Evolutionary conservation across 2,329 filamentous ascomycete species (phyloP).

Genomic region (Venturia oleaginea): DNA sequence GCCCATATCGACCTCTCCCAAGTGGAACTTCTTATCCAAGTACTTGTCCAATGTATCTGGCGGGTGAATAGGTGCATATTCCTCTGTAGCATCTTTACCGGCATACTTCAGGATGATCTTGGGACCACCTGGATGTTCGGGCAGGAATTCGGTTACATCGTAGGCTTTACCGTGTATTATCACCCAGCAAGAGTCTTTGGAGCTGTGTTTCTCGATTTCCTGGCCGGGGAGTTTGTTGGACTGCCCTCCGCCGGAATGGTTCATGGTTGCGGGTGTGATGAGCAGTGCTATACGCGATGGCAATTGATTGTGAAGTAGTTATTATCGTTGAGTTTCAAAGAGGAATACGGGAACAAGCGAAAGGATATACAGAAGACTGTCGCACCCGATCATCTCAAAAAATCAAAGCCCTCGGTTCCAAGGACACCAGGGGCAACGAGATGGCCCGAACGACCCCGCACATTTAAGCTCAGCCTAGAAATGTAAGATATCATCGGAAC

Average conservation of each 20-base stretch:
- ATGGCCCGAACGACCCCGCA: conserved; percentile 2
- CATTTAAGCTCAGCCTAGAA: background rate
- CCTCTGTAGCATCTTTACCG: conserved; percentile 86
- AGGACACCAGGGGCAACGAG: background rate
- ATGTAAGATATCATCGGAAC: background rate
- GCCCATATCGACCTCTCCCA: conserved; percentile 81
- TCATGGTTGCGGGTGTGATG: conserved; percentile 1
- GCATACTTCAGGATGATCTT: conserved; percentile 97
- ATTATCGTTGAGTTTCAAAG: background rate
- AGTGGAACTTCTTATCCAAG: conserved; percentile 73
- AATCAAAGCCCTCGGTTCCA: conserved; percentile 1
- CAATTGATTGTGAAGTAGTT: background rate
- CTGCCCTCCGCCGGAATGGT: background rate
- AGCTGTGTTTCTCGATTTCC: conserved; percentile 66
- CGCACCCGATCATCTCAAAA: background rate
- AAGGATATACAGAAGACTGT: background rate
- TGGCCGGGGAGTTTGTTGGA: conserved; percentile 38
- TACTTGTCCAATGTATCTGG: conserved; percentile 79
- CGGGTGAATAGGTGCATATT: conserved; percentile 82
- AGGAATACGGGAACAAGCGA: too few species aligned
- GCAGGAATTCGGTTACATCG: conserved; percentile 84
- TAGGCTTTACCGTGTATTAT: conserved; percentile 82
- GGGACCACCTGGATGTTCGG: conserved; percentile 78
- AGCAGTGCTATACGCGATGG: background rate
- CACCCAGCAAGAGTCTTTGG: conserved; percentile 80